phyloP scores from a whole-genome alignment of 208 protist species.

The Trypanosoma melophagium region DNA sequence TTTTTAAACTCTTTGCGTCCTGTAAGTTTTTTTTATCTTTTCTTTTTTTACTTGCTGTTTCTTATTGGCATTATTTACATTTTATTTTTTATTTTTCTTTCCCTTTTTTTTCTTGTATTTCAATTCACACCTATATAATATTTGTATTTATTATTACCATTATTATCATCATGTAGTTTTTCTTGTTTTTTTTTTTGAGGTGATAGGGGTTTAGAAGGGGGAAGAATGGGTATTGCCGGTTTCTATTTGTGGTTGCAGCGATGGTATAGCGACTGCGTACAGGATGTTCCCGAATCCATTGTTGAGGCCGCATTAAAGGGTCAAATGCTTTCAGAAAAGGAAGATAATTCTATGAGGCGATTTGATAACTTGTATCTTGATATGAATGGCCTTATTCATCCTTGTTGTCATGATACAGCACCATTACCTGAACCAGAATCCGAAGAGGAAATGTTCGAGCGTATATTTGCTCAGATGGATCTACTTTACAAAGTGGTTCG shows the following conservation, averaged over 20 bases:
- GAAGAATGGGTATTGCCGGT: constrained; percentile 89
- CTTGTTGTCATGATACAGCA: constrained; percentile 97
- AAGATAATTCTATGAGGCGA: background rate
- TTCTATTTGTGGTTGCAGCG: constrained; percentile 90
- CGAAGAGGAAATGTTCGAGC: constrained; percentile 92
- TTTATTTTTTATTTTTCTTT: too few relatives aligned
- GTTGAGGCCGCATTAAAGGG: constrained; percentile 55
- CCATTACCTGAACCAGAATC: constrained; percentile 74
- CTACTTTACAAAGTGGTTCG: constrained; percentile 95
- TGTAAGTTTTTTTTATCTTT: constrained; percentile 1
- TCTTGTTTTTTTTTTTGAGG: too few relatives aligned
- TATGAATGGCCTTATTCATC: constrained; percentile 99
- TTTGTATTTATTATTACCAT: too few relatives aligned
- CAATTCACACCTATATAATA: too few relatives aligned
- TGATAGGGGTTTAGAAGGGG: too few relatives aligned
- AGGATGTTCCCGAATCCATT: constrained; percentile 73
- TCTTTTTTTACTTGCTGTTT: constrained; percentile 5
- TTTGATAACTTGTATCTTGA: constrained; percentile 99
- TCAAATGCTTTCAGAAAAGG: constrained; percentile 21
- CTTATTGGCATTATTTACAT: background rate
- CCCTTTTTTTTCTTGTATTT: too few relatives aligned
- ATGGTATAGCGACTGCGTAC: constrained; percentile 79
- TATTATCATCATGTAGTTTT: too few relatives aligned
- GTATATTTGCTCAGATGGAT: constrained; percentile 98
- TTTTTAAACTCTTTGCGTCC: background rate